These are phyloP conservation scores for Crassisporium funariophilum DNA, from an alignment of 768 basidiomycete species.

Conservation along the genomic window DNA sequence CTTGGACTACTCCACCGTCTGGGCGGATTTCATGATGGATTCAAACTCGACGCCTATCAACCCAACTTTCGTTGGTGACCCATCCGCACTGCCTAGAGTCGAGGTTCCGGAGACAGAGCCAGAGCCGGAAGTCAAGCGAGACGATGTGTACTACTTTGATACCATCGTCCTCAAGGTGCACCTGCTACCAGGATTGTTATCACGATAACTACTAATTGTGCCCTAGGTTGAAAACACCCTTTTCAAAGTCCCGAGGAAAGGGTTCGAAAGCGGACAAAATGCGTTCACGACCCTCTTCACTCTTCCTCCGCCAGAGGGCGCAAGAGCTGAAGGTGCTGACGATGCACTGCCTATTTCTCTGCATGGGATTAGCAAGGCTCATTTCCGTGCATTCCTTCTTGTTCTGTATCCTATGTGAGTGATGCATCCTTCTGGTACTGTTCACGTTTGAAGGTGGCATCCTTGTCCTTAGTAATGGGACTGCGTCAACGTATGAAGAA, in stretches of 20 bases:
- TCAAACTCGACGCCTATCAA: too few species aligned
- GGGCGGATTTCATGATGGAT: too few species aligned
- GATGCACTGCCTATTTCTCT: not conserved
- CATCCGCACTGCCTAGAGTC: too few species aligned
- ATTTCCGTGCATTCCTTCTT: not conserved
- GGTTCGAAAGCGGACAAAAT: constrained; percentile 6
- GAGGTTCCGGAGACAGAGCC: too few species aligned
- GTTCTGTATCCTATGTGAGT: not conserved
- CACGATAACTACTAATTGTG: too few species aligned
- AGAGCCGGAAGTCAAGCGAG: too few species aligned
- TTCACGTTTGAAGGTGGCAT: not conserved
- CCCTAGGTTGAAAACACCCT: constrained; percentile 12
- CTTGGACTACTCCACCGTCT: too few species aligned
- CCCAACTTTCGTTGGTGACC: too few species aligned
- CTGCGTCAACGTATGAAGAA: not conserved
- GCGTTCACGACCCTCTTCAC: not conserved
- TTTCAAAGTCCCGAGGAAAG: constrained; percentile 11
- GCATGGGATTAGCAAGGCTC: not conserved
- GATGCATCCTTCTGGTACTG: not conserved
- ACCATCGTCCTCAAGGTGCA: not conserved
- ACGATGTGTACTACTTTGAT: not conserved
- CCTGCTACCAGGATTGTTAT: not conserved
- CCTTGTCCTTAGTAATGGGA: not conserved
- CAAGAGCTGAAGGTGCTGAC: not conserved
- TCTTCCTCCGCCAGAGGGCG: not conserved